These are phyloP conservation scores for Rubus idaeus DNA, from an alignment of 306 rosid species.

Conservation along the genomic window DNA sequence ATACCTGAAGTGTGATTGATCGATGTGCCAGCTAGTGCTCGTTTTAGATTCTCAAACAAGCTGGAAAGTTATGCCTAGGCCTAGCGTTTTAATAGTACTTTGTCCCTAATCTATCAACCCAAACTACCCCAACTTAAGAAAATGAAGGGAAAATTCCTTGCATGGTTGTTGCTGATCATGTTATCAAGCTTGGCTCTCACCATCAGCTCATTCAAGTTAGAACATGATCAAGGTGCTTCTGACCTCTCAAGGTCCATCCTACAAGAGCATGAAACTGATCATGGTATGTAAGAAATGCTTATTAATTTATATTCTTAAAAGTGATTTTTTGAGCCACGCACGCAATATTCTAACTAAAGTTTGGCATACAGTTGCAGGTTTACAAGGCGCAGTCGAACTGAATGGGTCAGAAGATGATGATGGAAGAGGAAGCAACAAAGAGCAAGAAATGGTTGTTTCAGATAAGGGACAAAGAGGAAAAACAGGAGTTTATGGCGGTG, in stretches of 20 bases:
- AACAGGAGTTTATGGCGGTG: conserved; percentile 20
- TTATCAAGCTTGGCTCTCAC: not conserved
- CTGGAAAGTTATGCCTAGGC: no score
- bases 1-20: no score
- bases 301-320: not conserved
- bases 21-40: no score
- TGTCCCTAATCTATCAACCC: no score
- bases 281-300: conserved; percentile 7
- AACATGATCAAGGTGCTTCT: not conserved
- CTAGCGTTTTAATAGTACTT: no score
- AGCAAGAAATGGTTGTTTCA: not conserved
- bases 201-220: not conserved
- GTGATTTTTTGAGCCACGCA: not conserved
- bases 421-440: not conserved
- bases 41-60: no score
- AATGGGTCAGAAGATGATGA: not conserved
- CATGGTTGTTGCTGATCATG: conserved; percentile 18
- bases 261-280: conserved; percentile 2
- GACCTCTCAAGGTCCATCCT: not conserved
- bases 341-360: not conserved
- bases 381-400: not conserved
- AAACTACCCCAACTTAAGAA: not conserved
- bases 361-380: not conserved
- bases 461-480: conserved; percentile 24
- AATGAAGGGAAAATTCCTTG: conserved; percentile 1